Conservation (phyloP, 192 early-diverging fungal genomes). For the Helicostylum pulchrum region DNA sequence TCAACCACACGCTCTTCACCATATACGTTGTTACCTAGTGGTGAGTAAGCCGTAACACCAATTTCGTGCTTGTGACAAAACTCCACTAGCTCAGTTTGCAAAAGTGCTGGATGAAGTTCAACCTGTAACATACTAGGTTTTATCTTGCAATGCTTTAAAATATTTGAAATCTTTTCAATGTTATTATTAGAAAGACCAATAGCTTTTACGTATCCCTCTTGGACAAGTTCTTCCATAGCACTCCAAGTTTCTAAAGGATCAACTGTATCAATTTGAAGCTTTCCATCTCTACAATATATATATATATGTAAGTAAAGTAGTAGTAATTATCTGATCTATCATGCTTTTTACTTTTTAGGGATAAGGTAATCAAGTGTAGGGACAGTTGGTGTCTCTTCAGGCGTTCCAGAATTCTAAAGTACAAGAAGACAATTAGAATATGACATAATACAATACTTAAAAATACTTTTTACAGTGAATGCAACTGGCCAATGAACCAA, state of each 20-base stretch:
- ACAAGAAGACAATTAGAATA: too few relatives aligned
- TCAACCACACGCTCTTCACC: constrained; percentile 33
- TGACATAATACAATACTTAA: neutral
- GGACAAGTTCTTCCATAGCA: constrained; percentile 70
- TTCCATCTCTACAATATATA: constrained; percentile 21
- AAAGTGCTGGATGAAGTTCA: constrained; percentile 79
- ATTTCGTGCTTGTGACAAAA: constrained; percentile 72
- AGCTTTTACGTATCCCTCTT: constrained; percentile 49
- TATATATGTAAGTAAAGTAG: too few relatives aligned
- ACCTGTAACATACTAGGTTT: constrained; percentile 80
- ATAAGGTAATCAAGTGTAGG: constrained; percentile 28
- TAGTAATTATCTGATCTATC: neutral
- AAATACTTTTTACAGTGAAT: constrained; percentile 41
- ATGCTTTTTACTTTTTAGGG: constrained; percentile 27
- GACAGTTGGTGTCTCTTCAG: constrained; percentile 24
- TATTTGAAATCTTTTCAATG: constrained; percentile 37
- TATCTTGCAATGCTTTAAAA: constrained; percentile 26
- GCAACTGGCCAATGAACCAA: constrained; percentile 84
- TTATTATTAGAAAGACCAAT: constrained; percentile 71
- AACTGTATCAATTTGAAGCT: constrained; percentile 39
- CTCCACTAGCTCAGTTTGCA: constrained; percentile 66
- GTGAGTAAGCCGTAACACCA: constrained; percentile 78
- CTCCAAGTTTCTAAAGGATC: constrained; percentile 61
- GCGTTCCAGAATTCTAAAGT: constrained; percentile 14
- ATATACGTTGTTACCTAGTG: constrained; percentile 58